Conservation (phyloP, 306 rosid genomes). For the Acacia crassicarpa region DNA sequence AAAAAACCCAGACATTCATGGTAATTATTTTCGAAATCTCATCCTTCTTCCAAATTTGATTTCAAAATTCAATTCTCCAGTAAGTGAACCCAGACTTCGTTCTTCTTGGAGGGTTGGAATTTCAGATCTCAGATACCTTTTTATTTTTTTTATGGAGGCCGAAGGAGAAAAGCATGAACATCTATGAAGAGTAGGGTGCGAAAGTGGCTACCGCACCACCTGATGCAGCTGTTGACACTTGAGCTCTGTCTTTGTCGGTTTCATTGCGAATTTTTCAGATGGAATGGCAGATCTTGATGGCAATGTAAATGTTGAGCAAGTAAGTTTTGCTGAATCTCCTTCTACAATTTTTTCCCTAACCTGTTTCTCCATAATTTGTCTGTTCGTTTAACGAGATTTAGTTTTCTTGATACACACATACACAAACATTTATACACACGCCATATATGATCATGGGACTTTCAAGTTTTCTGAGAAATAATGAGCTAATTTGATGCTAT, state of each 20-base stretch:
- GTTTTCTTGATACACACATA: background rate
- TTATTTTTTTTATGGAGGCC: slow-evolving; percentile 62
- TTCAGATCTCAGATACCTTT: background rate
- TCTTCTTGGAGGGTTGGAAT: slow-evolving; percentile 13
- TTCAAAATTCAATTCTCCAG: slow-evolving; percentile 21
- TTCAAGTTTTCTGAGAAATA: background rate
- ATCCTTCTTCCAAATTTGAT: background rate
- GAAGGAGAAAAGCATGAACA: slow-evolving; percentile 53
- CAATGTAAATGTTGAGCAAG: slow-evolving; percentile 73
- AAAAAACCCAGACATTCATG: slow-evolving; percentile 17
- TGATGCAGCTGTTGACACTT: slow-evolving; percentile 66
- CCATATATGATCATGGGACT: background rate
- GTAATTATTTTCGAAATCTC: slow-evolving; percentile 5
- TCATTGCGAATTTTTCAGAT: slow-evolving; percentile 68
- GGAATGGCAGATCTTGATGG: slow-evolving; percentile 96
- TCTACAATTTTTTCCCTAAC: background rate
- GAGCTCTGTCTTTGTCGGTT: slow-evolving; percentile 55
- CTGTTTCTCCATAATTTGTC: background rate
- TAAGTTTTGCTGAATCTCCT: slow-evolving; percentile 42
- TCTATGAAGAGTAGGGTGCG: slow-evolving; percentile 71
- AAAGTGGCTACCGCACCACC: slow-evolving; percentile 44
- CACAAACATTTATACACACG: too few species aligned
- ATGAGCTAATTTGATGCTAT: background rate
- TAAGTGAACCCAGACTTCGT: background rate
- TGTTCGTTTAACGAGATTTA: background rate